These are phyloP conservation scores for Hypoxylon sp. DNA, from an alignment of 2,329 filamentous ascomycete species.

Conservation along the genomic window DNA sequence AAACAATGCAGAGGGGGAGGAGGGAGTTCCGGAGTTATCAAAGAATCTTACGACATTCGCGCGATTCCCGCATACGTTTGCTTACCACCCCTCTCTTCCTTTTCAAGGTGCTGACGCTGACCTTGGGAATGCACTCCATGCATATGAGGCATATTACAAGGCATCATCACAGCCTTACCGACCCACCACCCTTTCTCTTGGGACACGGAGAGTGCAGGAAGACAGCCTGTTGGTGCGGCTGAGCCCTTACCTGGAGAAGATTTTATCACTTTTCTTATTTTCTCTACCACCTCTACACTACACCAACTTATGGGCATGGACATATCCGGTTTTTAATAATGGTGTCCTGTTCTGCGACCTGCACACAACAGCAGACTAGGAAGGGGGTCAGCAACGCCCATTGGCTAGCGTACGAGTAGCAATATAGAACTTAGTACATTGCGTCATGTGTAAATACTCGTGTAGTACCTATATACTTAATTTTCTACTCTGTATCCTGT, in stretches of 20 bases:
- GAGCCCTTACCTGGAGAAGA: conserved; percentile 22
- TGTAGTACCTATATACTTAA: not conserved
- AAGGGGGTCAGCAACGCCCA: conserved; percentile 17
- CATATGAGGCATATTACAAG: conserved; percentile 41
- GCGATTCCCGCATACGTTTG: conserved; percentile 24
- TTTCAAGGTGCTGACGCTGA: conserved; percentile 35
- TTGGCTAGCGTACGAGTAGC: conserved; percentile 38
- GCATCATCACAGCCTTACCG: conserved; percentile 36
- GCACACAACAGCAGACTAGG: conserved; percentile 16
- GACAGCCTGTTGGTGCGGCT: conserved; percentile 36
- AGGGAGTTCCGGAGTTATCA: conserved; percentile 35
- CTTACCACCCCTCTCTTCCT: conserved; percentile 7
- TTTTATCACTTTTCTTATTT: conserved; percentile 8
- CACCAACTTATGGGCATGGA: not conserved
- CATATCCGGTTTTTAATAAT: not conserved
- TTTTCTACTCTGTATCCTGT: no score
- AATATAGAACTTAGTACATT: conserved; percentile 18
- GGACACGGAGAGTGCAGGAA: not conserved
- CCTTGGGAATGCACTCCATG: conserved; percentile 13
- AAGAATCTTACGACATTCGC: conserved; percentile 24
- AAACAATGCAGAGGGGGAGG: not conserved
- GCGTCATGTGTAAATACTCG: not conserved
- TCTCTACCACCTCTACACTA: not conserved
- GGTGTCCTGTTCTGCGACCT: conserved; percentile 2
- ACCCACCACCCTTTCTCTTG: not conserved